A percentile compares a stretch with the other conserved stretches of the same genome.
Conservation (phyloP, 129 eudicot genomes). For the Solidago caesia region DNA sequence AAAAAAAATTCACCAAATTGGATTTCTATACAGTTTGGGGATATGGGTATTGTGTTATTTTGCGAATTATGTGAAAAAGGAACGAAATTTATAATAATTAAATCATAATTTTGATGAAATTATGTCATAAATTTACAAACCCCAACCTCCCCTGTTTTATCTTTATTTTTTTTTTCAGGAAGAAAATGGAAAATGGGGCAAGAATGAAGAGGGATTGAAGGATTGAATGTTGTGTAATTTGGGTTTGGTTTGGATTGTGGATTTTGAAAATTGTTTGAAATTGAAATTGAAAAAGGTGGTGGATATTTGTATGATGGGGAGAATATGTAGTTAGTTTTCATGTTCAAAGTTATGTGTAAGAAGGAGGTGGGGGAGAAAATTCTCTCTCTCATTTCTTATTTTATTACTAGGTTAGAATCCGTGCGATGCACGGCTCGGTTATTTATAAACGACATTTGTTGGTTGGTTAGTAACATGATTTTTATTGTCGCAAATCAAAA, state of each 20-base stretch:
- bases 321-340: neutral
- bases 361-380: neutral
- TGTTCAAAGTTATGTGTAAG: neutral
- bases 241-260: neutral
- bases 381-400: neutral
- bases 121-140: neutral
- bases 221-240: neutral
- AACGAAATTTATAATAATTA: neutral
- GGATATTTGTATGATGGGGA: neutral
- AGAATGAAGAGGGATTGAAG: neutral
- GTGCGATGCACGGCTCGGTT: no score
- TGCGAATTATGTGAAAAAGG: neutral
- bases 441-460: no score
- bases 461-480: no score
- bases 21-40: neutral
- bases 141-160: conserved; percentile 5
- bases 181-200: neutral
- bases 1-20: neutral
- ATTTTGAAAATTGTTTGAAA: neutral
- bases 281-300: neutral
- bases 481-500: no score
- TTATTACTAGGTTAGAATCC: no score
- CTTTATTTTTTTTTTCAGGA: neutral
- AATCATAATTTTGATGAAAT: neutral
- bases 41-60: neutral